phyloP scores from a whole-genome alignment of 805 yeast genomes.

The Wickerhamomyces silvicola region DNA sequence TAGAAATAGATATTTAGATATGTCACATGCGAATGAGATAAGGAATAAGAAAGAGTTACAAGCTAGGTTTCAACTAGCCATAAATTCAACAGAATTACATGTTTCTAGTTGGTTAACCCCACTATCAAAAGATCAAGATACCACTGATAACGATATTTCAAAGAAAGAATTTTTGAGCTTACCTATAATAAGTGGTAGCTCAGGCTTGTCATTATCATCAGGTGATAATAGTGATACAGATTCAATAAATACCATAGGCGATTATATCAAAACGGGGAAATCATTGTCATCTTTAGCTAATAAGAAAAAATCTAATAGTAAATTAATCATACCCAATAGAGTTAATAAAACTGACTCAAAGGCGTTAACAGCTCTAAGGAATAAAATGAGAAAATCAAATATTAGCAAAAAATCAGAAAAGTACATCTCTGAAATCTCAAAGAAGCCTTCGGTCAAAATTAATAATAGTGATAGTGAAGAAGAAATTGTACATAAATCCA shows the following conservation, averaged over 20 bases:
- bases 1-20: too few species aligned
- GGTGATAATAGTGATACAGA: background rate
- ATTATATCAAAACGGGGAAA: conserved; percentile 20
- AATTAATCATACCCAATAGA: conserved; percentile 10
- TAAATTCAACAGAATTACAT: conserved; percentile 11
- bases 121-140: background rate
- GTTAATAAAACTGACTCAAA: conserved; percentile 10
- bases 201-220: conserved; percentile 14
- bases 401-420: conserved; percentile 3
- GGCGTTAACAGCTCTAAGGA: conserved; percentile 18
- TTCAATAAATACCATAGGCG: conserved; percentile 20
- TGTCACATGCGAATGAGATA: conserved; percentile 23
- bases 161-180: conserved; percentile 16
- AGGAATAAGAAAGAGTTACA: conserved; percentile 20
- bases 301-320: conserved; percentile 78
- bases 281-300: conserved; percentile 25
- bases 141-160: conserved; percentile 9
- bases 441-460: background rate
- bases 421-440: background rate
- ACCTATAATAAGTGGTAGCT: conserved; percentile 18
- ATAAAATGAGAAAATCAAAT: conserved; percentile 17
- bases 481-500: conserved; percentile 9
- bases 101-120: conserved; percentile 20
- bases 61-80: conserved; percentile 17
- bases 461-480: conserved; percentile 13